These are phyloP conservation scores for Aspergillus mulundensis DNA, from an alignment of 495 filamentous ascomycete genomes.

Conservation along the genomic window DNA sequence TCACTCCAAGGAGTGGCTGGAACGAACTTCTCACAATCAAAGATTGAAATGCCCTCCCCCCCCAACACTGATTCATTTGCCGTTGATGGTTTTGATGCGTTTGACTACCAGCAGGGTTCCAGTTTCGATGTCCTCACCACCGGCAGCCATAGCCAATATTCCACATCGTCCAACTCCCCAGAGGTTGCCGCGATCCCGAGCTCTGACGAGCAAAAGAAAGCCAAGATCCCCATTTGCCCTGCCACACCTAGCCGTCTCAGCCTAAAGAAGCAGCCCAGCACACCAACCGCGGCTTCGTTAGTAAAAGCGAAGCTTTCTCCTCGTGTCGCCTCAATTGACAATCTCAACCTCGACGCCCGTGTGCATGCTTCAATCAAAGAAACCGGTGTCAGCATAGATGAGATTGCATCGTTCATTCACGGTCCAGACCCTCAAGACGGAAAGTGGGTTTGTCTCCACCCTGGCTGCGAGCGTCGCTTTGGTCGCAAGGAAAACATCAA, in stretches of 20 bases:
- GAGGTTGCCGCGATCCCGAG: conserved; percentile 45
- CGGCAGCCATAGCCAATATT: conserved; percentile 21
- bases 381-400: conserved; percentile 81
- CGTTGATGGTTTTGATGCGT: conserved; percentile 28
- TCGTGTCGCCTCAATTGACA: conserved; percentile 37
- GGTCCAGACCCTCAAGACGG: conserved; percentile 67
- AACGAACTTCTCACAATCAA: conserved; percentile 31
- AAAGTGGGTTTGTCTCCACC: conserved; percentile 83
- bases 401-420: conserved; percentile 79
- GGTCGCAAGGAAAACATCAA: conserved; percentile 96
- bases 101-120: conserved; percentile 30
- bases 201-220: conserved; percentile 26
- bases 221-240: conserved; percentile 29
- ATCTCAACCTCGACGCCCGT: conserved; percentile 44
- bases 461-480: conserved; percentile 78
- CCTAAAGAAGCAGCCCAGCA: conserved; percentile 12
- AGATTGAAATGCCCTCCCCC: conserved; percentile 47
- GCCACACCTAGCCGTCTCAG: conserved; percentile 22
- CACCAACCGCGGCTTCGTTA: conserved; percentile 26
- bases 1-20: conserved; percentile 43
- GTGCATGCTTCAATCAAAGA: conserved; percentile 52
- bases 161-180: conserved; percentile 41
- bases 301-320: conserved; percentile 31
- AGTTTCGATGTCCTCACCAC: conserved; percentile 24
- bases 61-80: conserved; percentile 39